Percentiles rank a stretch among this genome's conserved stretches.
Evolutionary conservation across 148 eudicot species (phyloP).

Genomic region (Amaranthus palmeri): DNA sequence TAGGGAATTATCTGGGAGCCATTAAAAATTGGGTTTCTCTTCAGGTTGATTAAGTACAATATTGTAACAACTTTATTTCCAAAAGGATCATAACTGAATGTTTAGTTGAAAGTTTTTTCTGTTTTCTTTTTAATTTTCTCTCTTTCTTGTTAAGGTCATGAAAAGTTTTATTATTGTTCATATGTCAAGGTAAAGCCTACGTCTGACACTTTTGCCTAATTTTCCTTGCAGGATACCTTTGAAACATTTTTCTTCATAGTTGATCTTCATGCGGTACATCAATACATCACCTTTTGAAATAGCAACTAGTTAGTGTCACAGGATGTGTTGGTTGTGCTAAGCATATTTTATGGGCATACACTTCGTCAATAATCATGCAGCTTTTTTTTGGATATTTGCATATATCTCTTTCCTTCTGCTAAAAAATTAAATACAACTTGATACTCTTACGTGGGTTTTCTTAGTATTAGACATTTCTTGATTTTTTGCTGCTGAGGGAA

Average conservation of each 20-base stretch:
- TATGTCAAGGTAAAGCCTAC: not conserved
- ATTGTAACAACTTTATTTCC: not conserved
- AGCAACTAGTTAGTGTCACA: constrained; percentile 1
- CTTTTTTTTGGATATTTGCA: not conserved
- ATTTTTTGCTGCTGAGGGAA: no score
- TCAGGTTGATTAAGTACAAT: constrained; percentile 48
- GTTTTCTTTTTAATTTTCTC: not conserved
- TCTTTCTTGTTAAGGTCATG: not conserved
- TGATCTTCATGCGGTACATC: constrained; percentile 95
- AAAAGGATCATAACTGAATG: not conserved
- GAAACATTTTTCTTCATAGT: constrained; percentile 93
- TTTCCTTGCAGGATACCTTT: constrained; percentile 60
- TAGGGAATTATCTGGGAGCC: constrained; percentile 95
- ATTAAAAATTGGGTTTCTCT: constrained; percentile 83
- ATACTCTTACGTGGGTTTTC: no score
- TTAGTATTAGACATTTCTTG: no score
- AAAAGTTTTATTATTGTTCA: not conserved
- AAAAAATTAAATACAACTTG: no score
- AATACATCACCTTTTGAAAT: not conserved
- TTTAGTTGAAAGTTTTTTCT: not conserved
- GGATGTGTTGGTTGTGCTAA: not conserved
- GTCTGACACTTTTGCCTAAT: not conserved
- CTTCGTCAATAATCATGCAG: no score
- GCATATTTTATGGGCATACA: not conserved
- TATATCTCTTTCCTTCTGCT: no score